Evolutionary conservation across 306 rosid species (phyloP), one percentile per base, ranked within the genome.

Genomic region (Prunus campanulata): DNA sequence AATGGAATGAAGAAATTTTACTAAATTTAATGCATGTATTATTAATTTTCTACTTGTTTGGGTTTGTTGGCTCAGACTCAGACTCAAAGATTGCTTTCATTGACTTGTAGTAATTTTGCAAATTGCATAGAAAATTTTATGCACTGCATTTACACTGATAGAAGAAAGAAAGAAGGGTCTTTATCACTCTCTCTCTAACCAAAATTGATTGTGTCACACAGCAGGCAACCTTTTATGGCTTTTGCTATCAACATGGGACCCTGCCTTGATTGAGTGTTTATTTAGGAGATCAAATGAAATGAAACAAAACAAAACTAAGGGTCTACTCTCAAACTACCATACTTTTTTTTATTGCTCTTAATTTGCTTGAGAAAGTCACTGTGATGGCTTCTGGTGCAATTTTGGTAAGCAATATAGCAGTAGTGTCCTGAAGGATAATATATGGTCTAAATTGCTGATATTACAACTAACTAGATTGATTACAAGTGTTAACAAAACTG

Each of bases 401-500:
- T 6, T 39, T 39, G 44, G 9, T 39, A 39, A 39, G 44, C 44
- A 39, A 39, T 32, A 39, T 39, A 1, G 44, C 10, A 39, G 2
- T 7, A 39, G 44, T 39, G 8, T 35, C 42, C 42, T 35, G 42
- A 35, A 35, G 44, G 66, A 60, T 25, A 6, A 13, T 48, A 20
- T 64, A 75, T 22, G 56, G 35, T 51, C 32, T 63, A 66, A 67
- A 24, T 65, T 54, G 61, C 61, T 29, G 55, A 77, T 78, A 54
- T 20, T 71, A 66, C 71, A 57, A 65, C 75, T 77, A 48, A 77
- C 81, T 66, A 67, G 49, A 19, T 55, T 66, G 84, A 71, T 81
- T 71, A 75, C 76, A 68, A 19, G 46, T 69, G 67, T 71, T 15
- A 76, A 55, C 74, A 81, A 76, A 81, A 81, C 78, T 48, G 82